A percentile compares a stretch with the other conserved stretches of the same genome.
phyloP scores from a whole-genome alignment of 2,329 filamentous ascomycete genomes.

The Fusarium duplospermum region DNA sequence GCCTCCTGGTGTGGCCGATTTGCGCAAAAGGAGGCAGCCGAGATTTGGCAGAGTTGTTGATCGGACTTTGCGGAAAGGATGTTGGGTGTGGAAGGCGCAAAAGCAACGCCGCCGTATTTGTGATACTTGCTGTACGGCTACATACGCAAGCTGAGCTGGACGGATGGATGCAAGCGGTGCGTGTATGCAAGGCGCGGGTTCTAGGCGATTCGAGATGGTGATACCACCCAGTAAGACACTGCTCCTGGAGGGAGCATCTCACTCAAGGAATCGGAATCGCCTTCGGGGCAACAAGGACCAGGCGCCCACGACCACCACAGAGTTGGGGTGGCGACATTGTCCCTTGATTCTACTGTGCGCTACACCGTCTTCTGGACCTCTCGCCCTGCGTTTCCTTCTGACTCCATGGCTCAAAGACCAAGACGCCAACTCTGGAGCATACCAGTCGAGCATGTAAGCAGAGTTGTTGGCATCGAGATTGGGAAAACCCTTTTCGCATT shows the following conservation, averaged over 20 bases:
- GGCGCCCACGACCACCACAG: conserved; percentile 8
- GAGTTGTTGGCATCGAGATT: conserved; percentile 28
- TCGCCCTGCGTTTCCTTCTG: conserved; percentile 23
- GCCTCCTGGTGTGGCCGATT: conserved; percentile 23
- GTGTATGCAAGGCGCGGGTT: conserved; percentile 33
- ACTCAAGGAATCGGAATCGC: not conserved
- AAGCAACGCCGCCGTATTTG: not conserved
- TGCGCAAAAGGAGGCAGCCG: conserved; percentile 18
- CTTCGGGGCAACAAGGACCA: conserved; percentile 8
- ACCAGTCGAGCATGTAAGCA: conserved; percentile 8
- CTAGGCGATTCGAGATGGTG: conserved; percentile 28
- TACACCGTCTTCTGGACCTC: conserved; percentile 14
- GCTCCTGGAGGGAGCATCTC: conserved; percentile 6
- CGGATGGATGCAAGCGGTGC: conserved; percentile 17
- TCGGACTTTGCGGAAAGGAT: conserved; percentile 5
- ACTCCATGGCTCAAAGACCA: conserved; percentile 11
- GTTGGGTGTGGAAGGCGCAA: conserved; percentile 22
- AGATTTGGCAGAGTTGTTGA: conserved; percentile 12
- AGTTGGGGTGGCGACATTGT: conserved; percentile 12
- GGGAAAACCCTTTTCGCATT: conserved; percentile 20
- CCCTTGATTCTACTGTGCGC: conserved; percentile 14
- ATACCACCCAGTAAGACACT: conserved; percentile 23
- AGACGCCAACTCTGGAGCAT: conserved; percentile 15
- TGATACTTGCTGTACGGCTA: conserved; percentile 11
- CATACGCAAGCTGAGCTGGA: not conserved